Base-by-base conservation (phyloP, 2,329 filamentous ascomycete genomes). In the Paecilomyces fulvus region DNA sequence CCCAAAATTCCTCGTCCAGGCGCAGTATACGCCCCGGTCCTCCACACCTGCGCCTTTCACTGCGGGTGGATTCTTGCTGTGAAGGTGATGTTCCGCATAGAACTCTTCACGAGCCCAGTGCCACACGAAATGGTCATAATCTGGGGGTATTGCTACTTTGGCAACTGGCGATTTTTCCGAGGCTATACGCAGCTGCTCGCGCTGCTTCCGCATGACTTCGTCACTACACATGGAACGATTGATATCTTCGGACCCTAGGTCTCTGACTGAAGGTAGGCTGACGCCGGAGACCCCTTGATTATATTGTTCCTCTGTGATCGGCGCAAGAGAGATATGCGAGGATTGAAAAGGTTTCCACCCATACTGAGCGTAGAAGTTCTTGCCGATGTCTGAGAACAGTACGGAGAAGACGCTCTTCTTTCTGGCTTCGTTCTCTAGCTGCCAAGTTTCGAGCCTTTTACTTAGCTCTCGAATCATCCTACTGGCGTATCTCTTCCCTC, bases 361-460 rank as follows among this genome's bases (percentile, higher is more conserved):
- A 60, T 84, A 79, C 30, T 78, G 79, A 3, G 87, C 82, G 73
- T 96, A 96, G 73, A 91, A 96, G 43, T 77, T 76, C 77, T 90
- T 88, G 20, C 92, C 90, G 61, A 95, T 91, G 65, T 95, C 90
- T 8, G 90, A 95, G 72, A 86, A 96, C 8, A 96, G 78, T 7
- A 95, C 82, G 0, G 89, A 92, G 71, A 92, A 94, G 12, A 83
- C 72, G 60, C 69, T 79, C 67, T 67, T 70, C 62, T 69, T 67
- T 20, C 68, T 66, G 50, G 62, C 59, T 53, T 73, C 70, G 37
- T 72, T 67, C 30, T 77, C 76, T 57, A 75, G 72, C 62, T 83
- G 79, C 73, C 80, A 80, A 2, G 73, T 79, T 59, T 78, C 75
- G 48, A 85, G 65, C 54, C 73, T 75, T 53, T 75, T 73, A 12